Conservation (phyloP, 345 rosid genomes). For the Eucalyptus grandis region DNA sequence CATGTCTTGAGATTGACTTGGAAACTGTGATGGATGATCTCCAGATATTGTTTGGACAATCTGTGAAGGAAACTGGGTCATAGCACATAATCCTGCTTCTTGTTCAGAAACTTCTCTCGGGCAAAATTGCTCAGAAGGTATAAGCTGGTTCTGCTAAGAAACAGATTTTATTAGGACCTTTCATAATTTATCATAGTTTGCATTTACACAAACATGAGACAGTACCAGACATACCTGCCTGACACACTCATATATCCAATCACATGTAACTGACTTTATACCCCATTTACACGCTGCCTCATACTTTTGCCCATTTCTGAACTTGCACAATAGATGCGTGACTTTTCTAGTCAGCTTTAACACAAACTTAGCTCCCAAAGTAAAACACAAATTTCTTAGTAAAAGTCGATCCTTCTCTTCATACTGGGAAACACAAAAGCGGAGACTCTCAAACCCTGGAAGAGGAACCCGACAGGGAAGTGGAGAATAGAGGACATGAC, state of each 20-base stretch:
- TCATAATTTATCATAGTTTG: background rate
- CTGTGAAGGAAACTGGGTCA: slow-evolving; percentile 73
- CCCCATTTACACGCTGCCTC: slow-evolving; percentile 78
- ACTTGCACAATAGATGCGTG: slow-evolving; percentile 84
- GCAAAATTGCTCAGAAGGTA: slow-evolving; percentile 41
- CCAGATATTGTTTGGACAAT: slow-evolving; percentile 27
- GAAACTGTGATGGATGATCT: slow-evolving; percentile 34
- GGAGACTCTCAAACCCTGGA: slow-evolving; percentile 65
- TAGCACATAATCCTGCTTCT: slow-evolving; percentile 50
- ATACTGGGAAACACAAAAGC: slow-evolving; percentile 76
- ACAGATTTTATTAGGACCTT: background rate
- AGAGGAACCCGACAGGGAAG: slow-evolving; percentile 79
- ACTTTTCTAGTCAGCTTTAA: slow-evolving; percentile 59
- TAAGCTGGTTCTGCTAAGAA: slow-evolving; percentile 54
- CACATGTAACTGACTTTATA: slow-evolving; percentile 44
- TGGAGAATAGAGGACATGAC: slow-evolving; percentile 88
- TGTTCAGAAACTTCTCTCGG: slow-evolving; percentile 70
- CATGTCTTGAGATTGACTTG: slow-evolving; percentile 33
- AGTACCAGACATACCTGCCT: slow-evolving; percentile 47
- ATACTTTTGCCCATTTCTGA: slow-evolving; percentile 57
- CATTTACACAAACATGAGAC: background rate
- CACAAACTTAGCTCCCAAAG: slow-evolving; percentile 69
- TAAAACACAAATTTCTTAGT: slow-evolving; percentile 66
- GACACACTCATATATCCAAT: slow-evolving; percentile 87
- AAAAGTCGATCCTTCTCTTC: slow-evolving; percentile 69